A percentile compares a stretch with the other conserved stretches of the same genome.
These are phyloP conservation scores for Alternaria gaisen DNA, from an alignment of 2,329 filamentous ascomycete genomes.

Conservation along the genomic window DNA sequence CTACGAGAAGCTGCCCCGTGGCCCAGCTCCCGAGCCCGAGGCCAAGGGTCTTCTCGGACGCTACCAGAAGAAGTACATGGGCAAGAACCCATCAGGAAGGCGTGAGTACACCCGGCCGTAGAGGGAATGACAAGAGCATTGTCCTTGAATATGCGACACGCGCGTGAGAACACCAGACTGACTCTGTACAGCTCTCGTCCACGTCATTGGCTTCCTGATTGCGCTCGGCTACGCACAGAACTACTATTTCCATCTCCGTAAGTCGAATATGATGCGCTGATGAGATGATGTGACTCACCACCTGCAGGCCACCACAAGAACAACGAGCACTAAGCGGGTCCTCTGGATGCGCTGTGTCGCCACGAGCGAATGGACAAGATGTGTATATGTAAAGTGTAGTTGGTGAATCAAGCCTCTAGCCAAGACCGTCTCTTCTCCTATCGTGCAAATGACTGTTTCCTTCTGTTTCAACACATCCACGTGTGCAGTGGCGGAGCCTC, in stretches of 20 bases:
- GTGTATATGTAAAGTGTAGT: conserved; percentile 53
- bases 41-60: conserved; percentile 82
- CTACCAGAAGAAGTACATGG: conserved; percentile 90
- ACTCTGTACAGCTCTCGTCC: conserved; percentile 76
- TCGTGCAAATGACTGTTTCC: conserved; percentile 2
- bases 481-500: not conserved
- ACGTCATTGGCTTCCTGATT: conserved; percentile 81
- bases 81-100: conserved; percentile 86
- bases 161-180: conserved; percentile 17
- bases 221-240: conserved; percentile 92
- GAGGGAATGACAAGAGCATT: not conserved
- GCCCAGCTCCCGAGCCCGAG: conserved; percentile 83
- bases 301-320: conserved; percentile 97
- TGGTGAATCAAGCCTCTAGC: conserved; percentile 44
- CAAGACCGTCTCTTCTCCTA: conserved; percentile 20
- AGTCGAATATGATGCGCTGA: conserved; percentile 53
- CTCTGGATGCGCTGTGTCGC: conserved; percentile 13
- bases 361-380: conserved; percentile 28
- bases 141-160: not conserved
- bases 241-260: conserved; percentile 99
- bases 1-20: conserved; percentile 98
- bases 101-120: conserved; percentile 69
- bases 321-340: conserved; percentile 84
- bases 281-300: conserved; percentile 28
- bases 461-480: not conserved